phyloP scores from a whole-genome alignment of 805 yeast genomes.

The Starmerella geochares region DNA sequence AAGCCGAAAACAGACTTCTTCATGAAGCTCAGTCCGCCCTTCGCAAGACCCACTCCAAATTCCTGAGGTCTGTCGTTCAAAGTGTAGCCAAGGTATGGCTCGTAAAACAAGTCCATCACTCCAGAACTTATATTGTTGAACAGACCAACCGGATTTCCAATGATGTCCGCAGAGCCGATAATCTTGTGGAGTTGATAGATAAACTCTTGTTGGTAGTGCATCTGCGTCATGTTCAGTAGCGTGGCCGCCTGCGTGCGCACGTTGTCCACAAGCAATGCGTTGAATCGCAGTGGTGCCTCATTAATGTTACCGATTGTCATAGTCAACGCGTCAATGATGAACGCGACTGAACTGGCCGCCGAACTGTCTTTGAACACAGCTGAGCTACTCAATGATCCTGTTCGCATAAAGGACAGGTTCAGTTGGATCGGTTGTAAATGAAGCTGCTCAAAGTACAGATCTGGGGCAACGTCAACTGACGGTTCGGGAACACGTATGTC shows the following conservation, averaged over 20 bases:
- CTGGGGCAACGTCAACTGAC: slow-evolving; percentile 37
- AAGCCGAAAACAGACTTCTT: slow-evolving; percentile 92
- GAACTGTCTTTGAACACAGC: slow-evolving; percentile 41
- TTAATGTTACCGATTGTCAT: slow-evolving; percentile 97
- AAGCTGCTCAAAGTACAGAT: slow-evolving; percentile 82
- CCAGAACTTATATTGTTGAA: slow-evolving; percentile 92
- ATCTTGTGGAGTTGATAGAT: slow-evolving; percentile 85
- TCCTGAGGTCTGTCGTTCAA: slow-evolving; percentile 95
- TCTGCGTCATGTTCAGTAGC: slow-evolving; percentile 55
- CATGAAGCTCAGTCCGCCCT: slow-evolving; percentile 88
- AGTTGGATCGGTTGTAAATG: slow-evolving; percentile 86
- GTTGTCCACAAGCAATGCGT: slow-evolving; percentile 79
- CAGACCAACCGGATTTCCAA: slow-evolving; percentile 95
- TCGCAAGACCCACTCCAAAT: slow-evolving; percentile 86
- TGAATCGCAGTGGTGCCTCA: slow-evolving; percentile 87
- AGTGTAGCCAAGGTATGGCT: slow-evolving; percentile 91
- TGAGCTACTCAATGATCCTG: slow-evolving; percentile 47
- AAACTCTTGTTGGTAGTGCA: slow-evolving; percentile 88
- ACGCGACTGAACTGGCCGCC: slow-evolving; percentile 28
- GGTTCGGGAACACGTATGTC: slow-evolving; percentile 56
- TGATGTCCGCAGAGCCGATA: slow-evolving; percentile 88
- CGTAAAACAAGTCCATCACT: slow-evolving; percentile 90
- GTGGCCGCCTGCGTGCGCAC: slow-evolving; percentile 75
- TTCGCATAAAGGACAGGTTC: slow-evolving; percentile 79
- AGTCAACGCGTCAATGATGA: slow-evolving; percentile 72